Conservation (phyloP, 176 grass and related monocot genomes). For the Aegilops tauschii region DNA sequence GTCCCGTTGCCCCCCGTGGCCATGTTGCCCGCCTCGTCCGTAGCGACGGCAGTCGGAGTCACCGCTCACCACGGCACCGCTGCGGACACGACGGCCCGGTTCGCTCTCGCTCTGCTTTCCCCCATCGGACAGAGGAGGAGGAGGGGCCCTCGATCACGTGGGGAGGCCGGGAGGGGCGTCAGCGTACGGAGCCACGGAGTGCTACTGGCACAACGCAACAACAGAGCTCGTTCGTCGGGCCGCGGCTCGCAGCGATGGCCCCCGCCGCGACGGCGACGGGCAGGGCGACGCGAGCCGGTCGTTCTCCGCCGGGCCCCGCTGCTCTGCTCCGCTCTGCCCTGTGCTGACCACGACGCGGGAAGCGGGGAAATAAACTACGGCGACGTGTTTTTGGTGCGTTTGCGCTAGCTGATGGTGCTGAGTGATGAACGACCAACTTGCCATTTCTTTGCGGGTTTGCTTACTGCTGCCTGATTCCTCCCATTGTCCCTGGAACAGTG, state of each 20-base stretch:
- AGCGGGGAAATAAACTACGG: too few species aligned
- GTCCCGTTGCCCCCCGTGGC: neutral
- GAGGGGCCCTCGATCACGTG: neutral
- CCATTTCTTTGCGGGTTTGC: neutral
- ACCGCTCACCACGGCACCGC: neutral
- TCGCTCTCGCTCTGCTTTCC: neutral
- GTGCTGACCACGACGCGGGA: neutral
- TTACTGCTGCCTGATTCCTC: neutral
- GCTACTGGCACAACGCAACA: neutral
- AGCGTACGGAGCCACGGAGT: neutral
- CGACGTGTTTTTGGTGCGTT: neutral
- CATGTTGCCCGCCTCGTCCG: too few species aligned
- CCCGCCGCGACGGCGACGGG: constrained; percentile 7
- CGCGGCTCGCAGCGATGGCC: neutral
- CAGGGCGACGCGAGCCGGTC: neutral
- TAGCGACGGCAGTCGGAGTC: neutral
- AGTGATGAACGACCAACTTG: neutral
- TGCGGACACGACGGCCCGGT: too few species aligned
- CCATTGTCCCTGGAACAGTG: constrained; percentile 26
- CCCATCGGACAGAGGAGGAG: neutral
- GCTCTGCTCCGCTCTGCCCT: neutral
- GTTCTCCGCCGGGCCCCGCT: neutral
- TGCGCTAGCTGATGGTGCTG: neutral
- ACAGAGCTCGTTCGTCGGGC: neutral
- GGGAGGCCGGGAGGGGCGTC: too few species aligned